A percentile compares a stretch with the other conserved stretches of the same genome.
Evolutionary conservation across 148 eudicot genomes (phyloP).

Genomic region (Rhododendron vialii): DNA sequence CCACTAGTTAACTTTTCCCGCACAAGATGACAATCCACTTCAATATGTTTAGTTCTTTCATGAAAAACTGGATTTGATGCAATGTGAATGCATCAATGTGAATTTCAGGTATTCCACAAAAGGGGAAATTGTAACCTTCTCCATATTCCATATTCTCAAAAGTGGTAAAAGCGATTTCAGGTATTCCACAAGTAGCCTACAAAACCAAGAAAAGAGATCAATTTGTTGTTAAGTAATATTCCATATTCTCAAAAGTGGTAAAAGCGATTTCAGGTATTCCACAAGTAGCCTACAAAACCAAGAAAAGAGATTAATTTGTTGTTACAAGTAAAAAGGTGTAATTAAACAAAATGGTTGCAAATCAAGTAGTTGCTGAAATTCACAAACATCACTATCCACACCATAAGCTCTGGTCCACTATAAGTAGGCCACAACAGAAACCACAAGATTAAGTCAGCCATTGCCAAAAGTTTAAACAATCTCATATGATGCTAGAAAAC

Average conservation of each 20-base stretch:
- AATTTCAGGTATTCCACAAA: background rate
- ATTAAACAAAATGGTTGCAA: background rate
- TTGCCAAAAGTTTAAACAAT: background rate
- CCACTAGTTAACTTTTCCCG: too few species aligned
- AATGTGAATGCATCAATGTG: too few species aligned
- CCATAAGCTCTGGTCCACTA: background rate
- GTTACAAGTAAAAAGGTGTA: background rate
- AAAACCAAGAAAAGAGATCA: constrained; percentile 8
- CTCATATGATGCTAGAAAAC: constrained; percentile 1
- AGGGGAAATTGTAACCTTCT: constrained; percentile 47
- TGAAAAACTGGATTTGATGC: too few species aligned
- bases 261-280: constrained; percentile 93
- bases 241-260: constrained; percentile 95
- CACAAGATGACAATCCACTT: too few species aligned
- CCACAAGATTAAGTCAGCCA: background rate
- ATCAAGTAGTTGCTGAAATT: background rate
- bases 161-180: constrained; percentile 84
- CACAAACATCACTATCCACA: background rate
- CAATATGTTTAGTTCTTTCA: too few species aligned
- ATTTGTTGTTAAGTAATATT: constrained; percentile 18
- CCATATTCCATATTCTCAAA: constrained; percentile 97
- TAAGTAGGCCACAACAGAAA: background rate
- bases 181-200: constrained; percentile 95
- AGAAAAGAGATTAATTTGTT: background rate
- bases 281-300: constrained; percentile 66